Evolutionary conservation across 108 stramenopile genomes (phyloP), one percentile per base, ranked within the genome.

Genomic region (Pseudonitzschia delicatissima): DNA sequence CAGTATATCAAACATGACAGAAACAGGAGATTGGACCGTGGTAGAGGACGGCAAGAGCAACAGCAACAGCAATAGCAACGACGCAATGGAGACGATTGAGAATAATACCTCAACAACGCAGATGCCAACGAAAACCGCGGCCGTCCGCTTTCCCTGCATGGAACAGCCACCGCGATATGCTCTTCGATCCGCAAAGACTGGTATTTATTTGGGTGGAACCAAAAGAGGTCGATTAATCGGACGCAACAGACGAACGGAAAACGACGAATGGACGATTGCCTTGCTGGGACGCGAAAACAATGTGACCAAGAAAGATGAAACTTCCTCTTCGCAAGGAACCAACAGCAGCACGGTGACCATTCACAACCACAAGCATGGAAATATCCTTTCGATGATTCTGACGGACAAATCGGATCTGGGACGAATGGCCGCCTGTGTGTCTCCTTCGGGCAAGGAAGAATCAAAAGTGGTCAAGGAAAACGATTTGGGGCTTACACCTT

Each of bases 121-220:
- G 11, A 39, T 11, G 11, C 37, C 45, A 45, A 15, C 45, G 15
- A 45, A 6, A n/a, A 45, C 45, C 4, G 45, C 45, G 11, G 45
- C 45, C 11, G 45, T 45, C 11, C 42, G 44, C 7, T 68, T 68
- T 57, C 67, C 67, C 8, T 68, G 67, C 7, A 40, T 68, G 17
- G 67, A 68, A 37, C 67, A 68, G 42, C 67, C 67, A 8, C 2
- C 28, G 17, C 33, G 67, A 11, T 35, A 57, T 0, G n/a, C 39
- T 2, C 35, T 68, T 17, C 57, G 39, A 6, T 47, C 32, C 32
- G 45, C 45, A 45, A 45, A n/a, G n/a, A 42, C 26, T 20, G 62
- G 29, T 45, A 23, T 45, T 32, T 42, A 45, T 42, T 42, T 45
- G 4, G 45, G 42, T 25, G 40, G 20, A 44, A 25, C 39, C 28